Base-by-base conservation (phyloP, 164 flowering plant species). In the Warburgia ugandensis region DNA sequence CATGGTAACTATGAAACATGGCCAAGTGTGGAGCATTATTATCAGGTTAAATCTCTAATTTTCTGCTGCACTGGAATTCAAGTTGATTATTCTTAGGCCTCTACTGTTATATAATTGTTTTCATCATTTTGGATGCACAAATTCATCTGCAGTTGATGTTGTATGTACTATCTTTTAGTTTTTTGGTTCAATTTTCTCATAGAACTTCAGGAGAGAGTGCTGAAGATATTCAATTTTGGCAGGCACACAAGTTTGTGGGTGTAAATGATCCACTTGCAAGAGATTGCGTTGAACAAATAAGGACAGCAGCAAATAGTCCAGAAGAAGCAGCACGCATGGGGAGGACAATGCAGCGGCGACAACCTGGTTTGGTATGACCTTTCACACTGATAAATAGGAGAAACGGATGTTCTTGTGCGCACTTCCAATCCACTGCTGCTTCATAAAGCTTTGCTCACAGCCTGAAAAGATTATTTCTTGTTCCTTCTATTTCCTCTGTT, bases 251-350 rank as follows among this genome's bases (percentile, higher is more conserved):
- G 65, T 92, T 92, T 71, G 47, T 70, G 22, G 91, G 94, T 14
- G 75, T 75, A 2, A 37, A 71, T 52, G 81, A 83, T 61, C 74
- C 83, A 57, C 44, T 41, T 12, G 85, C 96, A 29, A 63, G 28
- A 62, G 79, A 72, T 29, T 75, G 60, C 52, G 55, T 88, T 46
- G 76, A 74, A 50, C 66, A 70, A 17, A 80, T 92, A 58, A 80
- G 69, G 69, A 68, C 73, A 30, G 78, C 95, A 30, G 78, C 95
- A 21, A 83, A 66, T 59, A 86, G 97, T 67, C 95, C 97, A n/a
- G 99, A 92, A 57, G 97, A 86, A 78, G 97, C 99, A 51, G 97
- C 99, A 61, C 72, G 86, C 44, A 52, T 78, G 4, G 99, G 97
- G 57, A 79, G 96, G 69, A 70, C 56, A 54, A 60, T 69, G 47